phyloP scores from a whole-genome alignment of 306 rosid genomes.

The Morella rubra region DNA sequence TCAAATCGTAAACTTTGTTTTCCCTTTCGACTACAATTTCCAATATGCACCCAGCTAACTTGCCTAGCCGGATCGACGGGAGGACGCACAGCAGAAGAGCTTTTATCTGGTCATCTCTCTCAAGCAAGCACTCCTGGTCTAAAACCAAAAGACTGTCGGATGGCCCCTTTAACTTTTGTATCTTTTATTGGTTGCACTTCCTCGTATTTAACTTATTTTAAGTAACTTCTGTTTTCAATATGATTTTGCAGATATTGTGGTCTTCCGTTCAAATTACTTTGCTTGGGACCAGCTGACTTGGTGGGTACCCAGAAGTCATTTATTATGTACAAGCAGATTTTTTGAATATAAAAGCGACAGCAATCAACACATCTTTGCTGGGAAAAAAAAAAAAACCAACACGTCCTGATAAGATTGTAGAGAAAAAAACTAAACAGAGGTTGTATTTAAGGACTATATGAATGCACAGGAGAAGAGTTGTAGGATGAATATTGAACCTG shows the following conservation, averaged over 20 bases:
- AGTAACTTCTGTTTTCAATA: too few species aligned
- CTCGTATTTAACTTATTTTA: too few species aligned
- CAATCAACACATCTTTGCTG: too few species aligned
- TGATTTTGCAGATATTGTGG: too few species aligned
- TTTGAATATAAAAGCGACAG: too few species aligned
- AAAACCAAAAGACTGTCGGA: too few species aligned
- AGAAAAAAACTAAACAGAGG: neutral
- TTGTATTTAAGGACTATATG: neutral
- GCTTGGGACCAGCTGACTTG: slow-evolving; percentile 22
- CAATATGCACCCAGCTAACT: too few species aligned
- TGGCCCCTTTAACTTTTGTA: neutral
- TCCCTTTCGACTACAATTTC: too few species aligned
- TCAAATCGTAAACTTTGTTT: too few species aligned
- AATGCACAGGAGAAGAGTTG: too few species aligned
- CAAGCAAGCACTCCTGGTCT: too few species aligned
- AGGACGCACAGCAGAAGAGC: neutral
- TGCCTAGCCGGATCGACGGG: neutral
- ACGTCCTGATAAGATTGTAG: neutral
- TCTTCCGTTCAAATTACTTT: too few species aligned
- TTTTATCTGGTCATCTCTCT: neutral
- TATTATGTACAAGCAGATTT: neutral
- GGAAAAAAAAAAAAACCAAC: neutral
- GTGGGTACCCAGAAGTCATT: neutral
- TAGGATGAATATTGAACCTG: neutral
- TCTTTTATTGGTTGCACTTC: neutral